Base-by-base conservation (phyloP, 2,329 filamentous ascomycete species). In the Fusarium longipes region DNA sequence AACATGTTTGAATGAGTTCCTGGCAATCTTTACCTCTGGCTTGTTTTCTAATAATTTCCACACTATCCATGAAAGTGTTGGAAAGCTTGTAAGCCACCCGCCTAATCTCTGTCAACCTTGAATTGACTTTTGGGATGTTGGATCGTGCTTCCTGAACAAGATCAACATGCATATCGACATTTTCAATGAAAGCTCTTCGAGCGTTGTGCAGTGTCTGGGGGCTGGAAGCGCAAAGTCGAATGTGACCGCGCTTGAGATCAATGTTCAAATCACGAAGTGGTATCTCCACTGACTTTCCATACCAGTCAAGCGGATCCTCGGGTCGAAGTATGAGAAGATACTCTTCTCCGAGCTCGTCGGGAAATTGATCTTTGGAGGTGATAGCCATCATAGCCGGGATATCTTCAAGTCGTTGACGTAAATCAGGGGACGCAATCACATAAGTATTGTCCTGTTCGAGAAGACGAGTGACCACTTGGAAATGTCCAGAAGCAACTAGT, bases 41-140 rank as follows among this genome's bases (percentile, higher is more conserved):
- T 78, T 99, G 95, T 70, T 89, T 89, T 67, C 93, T 87, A 67
- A 99, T 96, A 65, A 93, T 93, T 76, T 97, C 93, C 42, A 99
- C 96, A 76, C 93, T 97, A 78, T 98, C 95, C 93, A 99, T 97
- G 79, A 99, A 98, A 8, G 93, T 93, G 79, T 97, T 98, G 50
- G 93, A 97, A 40, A 99, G 85, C 78, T 97, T 97, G 83, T 96
- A 98, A 5, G 95, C 93, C 4, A 96, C 96, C 77, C 94, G 93
- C 73, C 96, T 94, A 73, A 97, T 97, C 77, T 97, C 96, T 73
- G 93, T 95, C 67, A 99, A 82, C 76, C 96, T 92, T 49, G 90
- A 83, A 75, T 98, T 96, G 70, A 99, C 96, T 71, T 96, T 93
- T 66, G 93, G 91, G 36, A 99, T 85, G 75, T 97, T 98, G 20